A percentile compares a stretch with the other conserved stretches of the same genome.
Conservation (phyloP, 1,139 yeast genomes). For the Geotrichum candidum region DNA sequence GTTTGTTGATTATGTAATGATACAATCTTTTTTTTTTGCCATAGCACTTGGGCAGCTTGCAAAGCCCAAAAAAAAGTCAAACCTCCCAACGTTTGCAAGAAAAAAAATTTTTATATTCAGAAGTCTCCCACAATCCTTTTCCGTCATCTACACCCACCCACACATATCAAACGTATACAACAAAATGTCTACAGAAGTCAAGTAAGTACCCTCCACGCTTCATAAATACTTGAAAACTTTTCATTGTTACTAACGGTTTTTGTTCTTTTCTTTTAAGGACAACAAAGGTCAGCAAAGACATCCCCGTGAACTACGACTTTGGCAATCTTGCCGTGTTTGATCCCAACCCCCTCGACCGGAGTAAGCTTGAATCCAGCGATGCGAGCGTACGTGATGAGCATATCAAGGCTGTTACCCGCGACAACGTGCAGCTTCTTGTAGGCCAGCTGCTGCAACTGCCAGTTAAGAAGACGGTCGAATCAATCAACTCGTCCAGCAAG, state of each 20-base stretch:
- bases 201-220: not conserved
- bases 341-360: conserved; percentile 70
- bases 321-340: conserved; percentile 85
- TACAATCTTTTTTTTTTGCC: no score
- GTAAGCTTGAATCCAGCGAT: conserved; percentile 59
- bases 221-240: not conserved
- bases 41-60: not conserved
- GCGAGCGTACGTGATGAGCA: conserved; percentile 56
- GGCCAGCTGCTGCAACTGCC: conserved; percentile 90
- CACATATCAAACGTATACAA: not conserved
- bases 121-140: not conserved
- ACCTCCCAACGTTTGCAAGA: not conserved
- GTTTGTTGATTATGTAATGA: not conserved
- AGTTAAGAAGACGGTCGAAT: conserved; percentile 74
- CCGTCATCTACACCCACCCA: not conserved
- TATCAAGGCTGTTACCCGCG: conserved; percentile 70
- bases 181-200: not conserved
- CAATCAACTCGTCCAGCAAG: conserved; percentile 46
- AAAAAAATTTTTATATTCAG: no score
- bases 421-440: conserved; percentile 82
- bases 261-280: conserved; percentile 43
- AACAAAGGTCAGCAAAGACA: conserved; percentile 80
- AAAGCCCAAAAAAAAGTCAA: not conserved
- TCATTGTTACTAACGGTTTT: not conserved
- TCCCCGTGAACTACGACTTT: conserved; percentile 77